phyloP scores from a whole-genome alignment of 2,329 filamentous ascomycete genomes.

The Dactylonectria estremocensis region DNA sequence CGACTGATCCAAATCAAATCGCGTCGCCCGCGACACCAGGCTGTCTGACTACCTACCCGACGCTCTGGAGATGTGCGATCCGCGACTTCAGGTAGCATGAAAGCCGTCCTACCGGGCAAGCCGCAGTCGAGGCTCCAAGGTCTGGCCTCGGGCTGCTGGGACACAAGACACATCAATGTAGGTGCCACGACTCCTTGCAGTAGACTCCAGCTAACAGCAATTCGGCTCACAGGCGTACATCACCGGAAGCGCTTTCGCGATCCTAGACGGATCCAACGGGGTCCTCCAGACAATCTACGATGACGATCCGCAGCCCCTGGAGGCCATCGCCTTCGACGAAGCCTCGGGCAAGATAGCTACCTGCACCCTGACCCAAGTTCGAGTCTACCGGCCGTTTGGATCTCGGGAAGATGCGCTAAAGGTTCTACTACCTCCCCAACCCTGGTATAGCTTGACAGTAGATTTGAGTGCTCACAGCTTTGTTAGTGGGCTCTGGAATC shows the following conservation, averaged over 20 bases:
- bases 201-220: slow-evolving; percentile 25
- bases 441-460: neutral
- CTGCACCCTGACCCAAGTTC: slow-evolving; percentile 76
- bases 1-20: slow-evolving; percentile 12
- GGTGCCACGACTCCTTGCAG: slow-evolving; percentile 48
- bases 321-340: slow-evolving; percentile 87
- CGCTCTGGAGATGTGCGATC: slow-evolving; percentile 41
- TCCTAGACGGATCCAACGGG: slow-evolving; percentile 81
- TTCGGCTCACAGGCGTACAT: slow-evolving; percentile 79
- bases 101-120: slow-evolving; percentile 84
- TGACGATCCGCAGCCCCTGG: slow-evolving; percentile 78
- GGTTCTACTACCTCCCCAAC: slow-evolving; percentile 63
- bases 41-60: slow-evolving; percentile 11
- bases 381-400: slow-evolving; percentile 84
- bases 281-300: slow-evolving; percentile 94
- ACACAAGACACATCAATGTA: slow-evolving; percentile 80
- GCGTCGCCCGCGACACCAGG: slow-evolving; percentile 24
- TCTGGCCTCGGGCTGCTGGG: slow-evolving; percentile 81
- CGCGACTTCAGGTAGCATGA: slow-evolving; percentile 70
- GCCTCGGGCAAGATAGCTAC: slow-evolving; percentile 87
- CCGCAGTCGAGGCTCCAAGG: slow-evolving; percentile 85
- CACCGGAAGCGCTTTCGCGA: slow-evolving; percentile 88
- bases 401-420: slow-evolving; percentile 80
- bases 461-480: slow-evolving; percentile 41
- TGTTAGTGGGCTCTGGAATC: slow-evolving; percentile 76